Conservation (phyloP, 106 monocot species). For the Acorus calamus region DNA sequence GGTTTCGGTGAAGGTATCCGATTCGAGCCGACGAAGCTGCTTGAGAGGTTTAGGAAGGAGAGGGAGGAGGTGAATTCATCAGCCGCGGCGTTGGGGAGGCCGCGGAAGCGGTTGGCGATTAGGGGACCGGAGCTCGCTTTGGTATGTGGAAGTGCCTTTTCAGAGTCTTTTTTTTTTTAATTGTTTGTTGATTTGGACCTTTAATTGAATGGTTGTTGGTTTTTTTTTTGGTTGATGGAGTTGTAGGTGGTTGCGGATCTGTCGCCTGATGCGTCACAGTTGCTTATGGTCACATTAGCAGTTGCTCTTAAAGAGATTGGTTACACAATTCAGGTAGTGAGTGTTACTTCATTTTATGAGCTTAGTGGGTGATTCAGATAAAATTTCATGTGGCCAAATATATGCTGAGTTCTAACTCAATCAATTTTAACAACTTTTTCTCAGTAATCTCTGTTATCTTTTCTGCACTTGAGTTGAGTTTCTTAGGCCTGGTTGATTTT, state of each 20-base stretch:
- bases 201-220: not conserved
- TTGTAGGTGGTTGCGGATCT: slow-evolving; percentile 21
- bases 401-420: too few relatives aligned
- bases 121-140: slow-evolving; percentile 15
- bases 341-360: too few relatives aligned
- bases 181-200: not conserved
- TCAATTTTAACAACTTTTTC: too few relatives aligned
- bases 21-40: slow-evolving; percentile 21
- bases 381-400: too few relatives aligned
- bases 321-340: slow-evolving; percentile 18
- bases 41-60: slow-evolving; percentile 25
- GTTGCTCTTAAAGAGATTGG: slow-evolving; percentile 26
- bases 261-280: slow-evolving; percentile 9
- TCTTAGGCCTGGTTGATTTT: too few relatives aligned
- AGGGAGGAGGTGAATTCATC: slow-evolving; percentile 4
- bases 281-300: slow-evolving; percentile 19
- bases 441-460: too few relatives aligned
- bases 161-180: not conserved
- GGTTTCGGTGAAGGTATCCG: slow-evolving; percentile 33
- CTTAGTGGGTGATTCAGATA: too few relatives aligned
- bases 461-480: too few relatives aligned
- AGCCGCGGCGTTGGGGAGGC: slow-evolving; percentile 1
- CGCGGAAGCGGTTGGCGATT: slow-evolving; percentile 1
- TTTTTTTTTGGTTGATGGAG: not conserved
- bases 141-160: slow-evolving; percentile 11